Conservation (phyloP, 257 asterid species). For the Lycium barbarum region DNA sequence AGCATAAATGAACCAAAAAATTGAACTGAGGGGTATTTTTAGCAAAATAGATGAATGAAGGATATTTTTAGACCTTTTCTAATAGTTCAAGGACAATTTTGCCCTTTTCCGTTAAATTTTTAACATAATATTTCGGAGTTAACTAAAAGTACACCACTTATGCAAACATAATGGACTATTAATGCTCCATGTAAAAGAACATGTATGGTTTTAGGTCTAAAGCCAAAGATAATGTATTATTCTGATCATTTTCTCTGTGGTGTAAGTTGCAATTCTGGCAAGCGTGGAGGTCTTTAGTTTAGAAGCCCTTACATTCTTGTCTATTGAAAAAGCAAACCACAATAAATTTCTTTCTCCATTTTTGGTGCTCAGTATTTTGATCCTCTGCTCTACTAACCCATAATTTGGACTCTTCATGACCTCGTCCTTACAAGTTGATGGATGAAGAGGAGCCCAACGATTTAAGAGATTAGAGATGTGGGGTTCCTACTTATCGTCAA, state of each 20-base stretch:
- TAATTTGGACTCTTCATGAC: neutral
- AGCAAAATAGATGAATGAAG: no score
- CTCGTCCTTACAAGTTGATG: neutral
- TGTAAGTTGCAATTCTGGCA: neutral
- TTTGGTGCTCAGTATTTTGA: neutral
- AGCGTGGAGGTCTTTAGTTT: neutral
- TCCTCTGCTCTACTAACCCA: neutral
- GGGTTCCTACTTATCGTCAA: neutral
- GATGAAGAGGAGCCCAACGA: neutral
- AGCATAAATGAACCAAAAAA: no score
- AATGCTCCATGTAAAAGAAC: no score
- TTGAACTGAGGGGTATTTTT: no score
- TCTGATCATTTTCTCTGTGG: neutral
- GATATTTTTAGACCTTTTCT: no score
- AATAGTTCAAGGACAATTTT: no score
- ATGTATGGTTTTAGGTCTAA: no score
- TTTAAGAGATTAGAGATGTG: neutral
- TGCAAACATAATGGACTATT: no score
- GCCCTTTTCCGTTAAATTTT: no score
- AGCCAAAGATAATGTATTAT: no score
- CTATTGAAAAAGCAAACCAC: neutral
- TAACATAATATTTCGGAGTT: no score
- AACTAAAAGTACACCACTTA: no score
- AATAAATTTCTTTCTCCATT: neutral
- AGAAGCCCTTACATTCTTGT: neutral